Base-by-base conservation (phyloP, 148 eudicot species). In the Fagopyrum esculentum region DNA sequence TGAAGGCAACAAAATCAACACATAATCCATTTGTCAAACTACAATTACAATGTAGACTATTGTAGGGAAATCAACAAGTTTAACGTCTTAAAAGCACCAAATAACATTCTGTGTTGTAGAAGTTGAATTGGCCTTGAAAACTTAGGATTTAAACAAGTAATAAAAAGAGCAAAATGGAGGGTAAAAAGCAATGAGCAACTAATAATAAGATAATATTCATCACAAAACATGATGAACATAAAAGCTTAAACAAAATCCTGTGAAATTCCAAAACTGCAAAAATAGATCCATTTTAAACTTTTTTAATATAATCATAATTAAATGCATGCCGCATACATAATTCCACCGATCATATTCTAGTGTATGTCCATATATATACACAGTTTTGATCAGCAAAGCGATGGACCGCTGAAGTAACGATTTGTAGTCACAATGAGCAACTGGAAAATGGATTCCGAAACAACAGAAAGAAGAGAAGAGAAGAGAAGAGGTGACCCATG, bases 401-500 rank as follows among this genome's bases (percentile, higher is more conserved):
- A 6, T 17, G 30, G 43, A 60, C 13, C 66, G 4, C 40, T 9
- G 43, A 60, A 9, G 35, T 22, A 26, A 60, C 26, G 26, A 60
- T 9, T 26, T 3, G 6, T 16, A 55, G 4, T 57, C 6, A 6
- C 63, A 0, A 57, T 19, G 29, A 8, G 22, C 63, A 6, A 17
- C 63, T 1, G 52, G 52, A 57, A 19, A 57, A 19, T 57, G 1
- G 7, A 10, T 57, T 57, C 2, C 29, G 9, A 17, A 56, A 55
- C 17, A 6, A 55, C 11, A 46, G 26, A 16, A 17, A 11, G 17
- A 49, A 57, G 1, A 6, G 29, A 55, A 5, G 52, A 11, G 17
- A 49, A 57, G 1, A 6, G 29, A 55, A 5, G 52, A 71, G 9
- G 6, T 81, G 88, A 93, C 93, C 97, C 95, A 88, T 91, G 64